Base-by-base conservation (phyloP, 2,329 filamentous ascomycete species). In the Talaromyces islandicus region DNA sequence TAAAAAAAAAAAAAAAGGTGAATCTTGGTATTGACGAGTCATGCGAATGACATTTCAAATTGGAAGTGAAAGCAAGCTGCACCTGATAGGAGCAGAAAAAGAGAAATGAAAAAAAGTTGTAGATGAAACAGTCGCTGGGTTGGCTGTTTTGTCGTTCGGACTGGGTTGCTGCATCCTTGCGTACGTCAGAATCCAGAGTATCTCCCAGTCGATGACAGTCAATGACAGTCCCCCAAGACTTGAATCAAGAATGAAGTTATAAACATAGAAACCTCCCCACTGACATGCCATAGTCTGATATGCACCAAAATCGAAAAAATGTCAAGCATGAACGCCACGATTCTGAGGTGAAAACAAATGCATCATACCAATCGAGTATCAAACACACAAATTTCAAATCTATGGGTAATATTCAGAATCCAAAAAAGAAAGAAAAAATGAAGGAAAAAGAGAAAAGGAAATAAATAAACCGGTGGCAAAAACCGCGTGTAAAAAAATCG, bases 321-420 rank as follows among this genome's bases (percentile, higher is more conserved):
- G 50, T 48, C 11, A 54, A 60, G 56, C 52, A 61, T 58, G 52
- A 63, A 63, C 59, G 59, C 59, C 62, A 57, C 60, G 43, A 59
- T 56, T 61, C 53, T 54, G 58, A 56, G 59, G 61, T 60, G 63
- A 65, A 66, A 67, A 67, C 67, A 67, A 71, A 66, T 67, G 67
- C 66, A 71, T 65, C 66, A 63, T 62, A 69, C 65, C 59, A 63
- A 52, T 30, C 43, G 11, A 67, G 65, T n/a, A 58, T 29, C 48
- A 52, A n/a, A 52, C 48, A 52, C 48, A 52, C 48, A 52, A 27
- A 46, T 46, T 52, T 52, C 48, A 58, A 52, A 35, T 75, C 73
- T 75, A 75, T 75, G 65, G 68, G 68, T 68, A 70, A 55, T 59
- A 70, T 60, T 62, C 58, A 59, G 58, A 59, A 54, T 56, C 54